Percentiles rank a stretch among this genome's conserved stretches.
phyloP scores from a whole-genome alignment of 768 basidiomycete genomes.

The Serendipita sp. region DNA sequence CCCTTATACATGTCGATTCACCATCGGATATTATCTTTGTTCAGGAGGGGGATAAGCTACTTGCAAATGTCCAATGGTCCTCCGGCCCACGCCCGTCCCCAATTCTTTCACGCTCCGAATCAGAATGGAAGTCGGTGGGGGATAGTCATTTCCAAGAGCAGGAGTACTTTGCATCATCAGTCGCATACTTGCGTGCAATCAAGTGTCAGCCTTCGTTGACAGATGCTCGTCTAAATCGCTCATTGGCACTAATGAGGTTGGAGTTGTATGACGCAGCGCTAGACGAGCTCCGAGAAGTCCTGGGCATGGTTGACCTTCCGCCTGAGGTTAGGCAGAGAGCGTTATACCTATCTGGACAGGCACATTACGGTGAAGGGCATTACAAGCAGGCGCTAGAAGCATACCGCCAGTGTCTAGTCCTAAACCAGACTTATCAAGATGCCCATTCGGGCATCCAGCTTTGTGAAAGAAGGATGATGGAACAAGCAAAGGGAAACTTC shows the following conservation, averaged over 20 bases:
- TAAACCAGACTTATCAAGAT: slow-evolving; percentile 8
- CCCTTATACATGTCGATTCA: slow-evolving; percentile 19
- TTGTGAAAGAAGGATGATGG: slow-evolving; percentile 14
- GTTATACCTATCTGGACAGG: slow-evolving; percentile 15
- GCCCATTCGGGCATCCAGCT: slow-evolving; percentile 13
- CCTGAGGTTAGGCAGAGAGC: slow-evolving; percentile 15
- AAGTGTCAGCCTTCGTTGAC: slow-evolving; percentile 11
- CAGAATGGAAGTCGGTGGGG: slow-evolving; percentile 17
- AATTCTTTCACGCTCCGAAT: background rate
- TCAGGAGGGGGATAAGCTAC: slow-evolving; percentile 7
- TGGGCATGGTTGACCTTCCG: slow-evolving; percentile 4
- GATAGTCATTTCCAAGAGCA: slow-evolving; percentile 15
- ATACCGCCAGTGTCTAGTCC: slow-evolving; percentile 10
- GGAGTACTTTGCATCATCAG: slow-evolving; percentile 17
- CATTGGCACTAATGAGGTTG: slow-evolving; percentile 17
- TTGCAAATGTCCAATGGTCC: slow-evolving; percentile 9
- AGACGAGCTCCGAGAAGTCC: slow-evolving; percentile 15
- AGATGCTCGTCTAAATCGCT: slow-evolving; percentile 18
- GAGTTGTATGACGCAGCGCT: slow-evolving; percentile 16
- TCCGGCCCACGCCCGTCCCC: background rate
- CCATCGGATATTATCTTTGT: slow-evolving; percentile 20
- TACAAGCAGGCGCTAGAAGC: slow-evolving; percentile 12
- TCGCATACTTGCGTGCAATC: slow-evolving; percentile 18
- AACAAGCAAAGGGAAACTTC: slow-evolving; percentile 15
- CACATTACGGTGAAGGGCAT: slow-evolving; percentile 16